Base-by-base conservation (phyloP, 176 grass and related monocot genomes). In the Oryza glaberrima region DNA sequence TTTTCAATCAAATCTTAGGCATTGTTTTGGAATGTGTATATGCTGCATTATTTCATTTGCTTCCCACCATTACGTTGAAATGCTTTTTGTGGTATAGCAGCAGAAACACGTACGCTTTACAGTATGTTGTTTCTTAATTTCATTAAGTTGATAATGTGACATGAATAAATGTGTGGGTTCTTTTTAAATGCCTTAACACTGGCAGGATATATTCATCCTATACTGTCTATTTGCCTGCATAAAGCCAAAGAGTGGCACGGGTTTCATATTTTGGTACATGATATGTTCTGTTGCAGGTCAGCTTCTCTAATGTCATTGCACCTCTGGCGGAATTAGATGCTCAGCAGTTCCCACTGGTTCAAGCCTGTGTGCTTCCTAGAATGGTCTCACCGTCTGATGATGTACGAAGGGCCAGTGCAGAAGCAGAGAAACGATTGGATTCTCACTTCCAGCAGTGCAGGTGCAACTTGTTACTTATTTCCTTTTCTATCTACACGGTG, bases 291-390 rank as follows among this genome's bases (percentile, higher is more conserved):
- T 30, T 90, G 84, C 88, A 94, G 94, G 87, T 86, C 88, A 90
- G 76, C 68, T 97, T 92, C 86, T 79, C 77, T 47, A 96, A 98
- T 89, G 88, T 78, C 23, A 80, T 96, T 67, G 74, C 78, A 76
- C 93, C 91, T 54, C 82, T 98, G 65, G 91, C 93, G n/a, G 91
- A 98, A 67, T 77, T 98, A 81, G 96, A 98, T 81, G 90, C 91
- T 12, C 83, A 92, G 72, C 93, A 94, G 6, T 96, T 98, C 64
- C 91, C 96, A 86, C 88, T 94, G 44, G 87, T 98, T 80, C 96
- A 98, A 89, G 90, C 93, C 16, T 96, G 91, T 91, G 7, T 98
- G 38, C 91, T 94, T 68, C 96, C 82, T 43, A 90, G 79, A 86
- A 94, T 98, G 91, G 91, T 98, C 67, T 95, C 91, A 77, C 67